These are phyloP conservation scores for Crotalaria pallida DNA, from an alignment of 306 rosid species.

Conservation along the genomic window DNA sequence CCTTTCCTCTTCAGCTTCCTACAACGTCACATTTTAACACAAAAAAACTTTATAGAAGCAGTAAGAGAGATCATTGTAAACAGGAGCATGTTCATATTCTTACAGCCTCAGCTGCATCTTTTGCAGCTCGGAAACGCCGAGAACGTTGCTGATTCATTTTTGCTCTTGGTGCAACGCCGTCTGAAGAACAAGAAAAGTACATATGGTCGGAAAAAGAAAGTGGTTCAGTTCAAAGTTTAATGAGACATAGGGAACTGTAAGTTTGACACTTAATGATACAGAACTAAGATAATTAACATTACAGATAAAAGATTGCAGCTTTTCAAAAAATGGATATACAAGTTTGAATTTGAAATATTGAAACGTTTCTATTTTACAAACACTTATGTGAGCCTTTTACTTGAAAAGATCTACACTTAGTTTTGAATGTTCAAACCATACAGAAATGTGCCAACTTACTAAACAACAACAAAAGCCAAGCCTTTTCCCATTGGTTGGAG, in stretches of 20 bases:
- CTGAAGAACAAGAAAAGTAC: constrained; percentile 30
- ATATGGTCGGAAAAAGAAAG: background rate
- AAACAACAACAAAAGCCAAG: no score
- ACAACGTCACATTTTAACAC: constrained; percentile 25
- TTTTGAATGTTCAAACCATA: background rate
- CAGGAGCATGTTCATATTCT: constrained; percentile 29
- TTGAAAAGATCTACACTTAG: constrained; percentile 1
- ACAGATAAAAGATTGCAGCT: background rate
- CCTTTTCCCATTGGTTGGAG: no score
- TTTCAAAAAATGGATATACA: background rate
- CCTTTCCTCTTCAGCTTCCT: constrained; percentile 97
- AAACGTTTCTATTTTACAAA: background rate
- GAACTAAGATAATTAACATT: background rate
- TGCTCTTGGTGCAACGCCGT: constrained; percentile 98
- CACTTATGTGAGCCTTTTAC: constrained; percentile 7
- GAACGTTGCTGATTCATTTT: constrained; percentile 99
- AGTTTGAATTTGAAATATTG: background rate
- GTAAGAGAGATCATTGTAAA: constrained; percentile 17
- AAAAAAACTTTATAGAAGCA: constrained; percentile 5
- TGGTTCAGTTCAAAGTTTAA: background rate
- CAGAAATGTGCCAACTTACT: background rate
- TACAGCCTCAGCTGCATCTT: constrained; percentile 97
- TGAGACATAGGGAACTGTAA: background rate
- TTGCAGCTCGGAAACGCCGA: constrained; percentile 93
- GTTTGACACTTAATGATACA: background rate